phyloP scores from a whole-genome alignment of 345 rosid genomes.

The Gossypium rotundifolium region DNA sequence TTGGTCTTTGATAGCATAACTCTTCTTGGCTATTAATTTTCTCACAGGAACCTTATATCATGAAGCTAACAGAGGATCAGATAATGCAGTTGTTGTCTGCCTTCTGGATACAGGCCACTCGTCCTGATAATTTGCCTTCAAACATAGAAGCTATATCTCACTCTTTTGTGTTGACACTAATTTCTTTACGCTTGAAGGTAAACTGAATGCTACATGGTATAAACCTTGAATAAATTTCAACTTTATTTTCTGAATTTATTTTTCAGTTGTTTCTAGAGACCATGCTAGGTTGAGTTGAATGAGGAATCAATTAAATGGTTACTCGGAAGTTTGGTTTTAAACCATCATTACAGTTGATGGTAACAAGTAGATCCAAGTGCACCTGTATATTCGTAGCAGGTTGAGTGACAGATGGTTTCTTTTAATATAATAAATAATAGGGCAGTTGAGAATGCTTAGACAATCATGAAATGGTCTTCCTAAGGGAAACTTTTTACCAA shows the following conservation, averaged over 20 bases:
- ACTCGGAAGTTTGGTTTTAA: too few species aligned
- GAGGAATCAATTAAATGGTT: too few species aligned
- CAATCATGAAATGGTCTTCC: too few species aligned
- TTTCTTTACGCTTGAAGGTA: conserved; percentile 76
- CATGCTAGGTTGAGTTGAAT: too few species aligned
- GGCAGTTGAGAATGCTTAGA: too few species aligned
- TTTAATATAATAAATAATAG: too few species aligned
- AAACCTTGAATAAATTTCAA: background rate
- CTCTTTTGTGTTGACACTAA: conserved; percentile 60
- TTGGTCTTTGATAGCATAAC: background rate
- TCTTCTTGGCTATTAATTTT: conserved; percentile 17
- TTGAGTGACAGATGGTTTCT: too few species aligned
- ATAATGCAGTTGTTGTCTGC: conserved; percentile 76
- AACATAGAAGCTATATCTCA: conserved; percentile 90
- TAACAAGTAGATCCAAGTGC: too few species aligned
- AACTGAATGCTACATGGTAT: background rate
- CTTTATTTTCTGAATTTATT: background rate
- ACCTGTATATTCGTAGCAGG: too few species aligned
- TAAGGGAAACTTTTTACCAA: too few species aligned
- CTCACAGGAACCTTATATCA: conserved; percentile 57
- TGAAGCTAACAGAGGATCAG: conserved; percentile 87
- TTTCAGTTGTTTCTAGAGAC: too few species aligned
- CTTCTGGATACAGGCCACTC: conserved; percentile 76
- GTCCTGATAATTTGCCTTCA: conserved; percentile 74
- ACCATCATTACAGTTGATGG: too few species aligned